Conservation (phyloP, 495 filamentous ascomycete genomes). For the Talaromyces wortmannii region DNA sequence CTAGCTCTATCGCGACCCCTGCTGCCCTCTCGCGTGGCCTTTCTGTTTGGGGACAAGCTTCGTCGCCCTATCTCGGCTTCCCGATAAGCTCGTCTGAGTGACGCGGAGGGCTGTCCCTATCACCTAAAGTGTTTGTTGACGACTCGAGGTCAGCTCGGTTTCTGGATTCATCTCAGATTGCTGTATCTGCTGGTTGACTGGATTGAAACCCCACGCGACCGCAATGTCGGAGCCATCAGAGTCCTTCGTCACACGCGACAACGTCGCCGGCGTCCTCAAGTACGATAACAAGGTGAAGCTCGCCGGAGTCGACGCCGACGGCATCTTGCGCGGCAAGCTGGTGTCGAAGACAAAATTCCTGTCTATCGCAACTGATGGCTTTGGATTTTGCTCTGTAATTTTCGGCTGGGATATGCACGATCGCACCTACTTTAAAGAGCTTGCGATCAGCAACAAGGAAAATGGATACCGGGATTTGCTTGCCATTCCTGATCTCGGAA, state of each 20-base stretch:
- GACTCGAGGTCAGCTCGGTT: background rate
- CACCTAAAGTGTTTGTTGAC: background rate
- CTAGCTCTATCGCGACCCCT: background rate
- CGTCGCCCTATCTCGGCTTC: background rate
- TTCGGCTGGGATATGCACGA: conserved; percentile 99
- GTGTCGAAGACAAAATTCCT: conserved; percentile 96
- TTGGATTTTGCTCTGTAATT: conserved; percentile 94
- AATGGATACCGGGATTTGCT: conserved; percentile 91
- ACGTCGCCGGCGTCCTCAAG: conserved; percentile 54
- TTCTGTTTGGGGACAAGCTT: background rate
- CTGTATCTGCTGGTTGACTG: background rate
- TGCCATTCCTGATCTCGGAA: conserved; percentile 72
- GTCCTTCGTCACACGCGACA: conserved; percentile 47
- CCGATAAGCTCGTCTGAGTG: background rate
- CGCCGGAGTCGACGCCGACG: conserved; percentile 87
- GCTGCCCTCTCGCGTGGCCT: background rate
- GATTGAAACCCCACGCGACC: background rate
- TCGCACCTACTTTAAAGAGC: conserved; percentile 72
- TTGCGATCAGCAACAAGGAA: conserved; percentile 77
- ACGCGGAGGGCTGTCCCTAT: background rate
- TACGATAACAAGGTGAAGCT: conserved; percentile 85
- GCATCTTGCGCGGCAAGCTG: conserved; percentile 84
- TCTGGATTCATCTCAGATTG: background rate
- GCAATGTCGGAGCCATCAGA: background rate
- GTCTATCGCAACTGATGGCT: conserved; percentile 72